phyloP scores from a whole-genome alignment of 2,329 filamentous ascomycete genomes.

The Tolypocladium tundrense region DNA sequence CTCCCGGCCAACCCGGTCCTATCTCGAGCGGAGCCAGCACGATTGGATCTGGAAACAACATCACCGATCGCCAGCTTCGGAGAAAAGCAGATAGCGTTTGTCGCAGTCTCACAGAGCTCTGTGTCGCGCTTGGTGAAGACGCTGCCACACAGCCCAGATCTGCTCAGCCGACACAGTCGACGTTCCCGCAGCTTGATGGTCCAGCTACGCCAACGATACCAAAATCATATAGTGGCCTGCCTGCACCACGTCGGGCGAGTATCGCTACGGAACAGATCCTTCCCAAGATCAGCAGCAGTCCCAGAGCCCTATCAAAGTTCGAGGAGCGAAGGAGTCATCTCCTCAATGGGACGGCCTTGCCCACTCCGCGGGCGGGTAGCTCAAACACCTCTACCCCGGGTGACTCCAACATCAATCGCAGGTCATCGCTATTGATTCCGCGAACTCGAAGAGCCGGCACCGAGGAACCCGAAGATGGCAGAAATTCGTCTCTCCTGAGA shows the following conservation, averaged over 20 bases:
- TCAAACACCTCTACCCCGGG: conserved; percentile 29
- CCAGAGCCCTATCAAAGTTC: conserved; percentile 37
- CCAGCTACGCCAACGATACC: conserved; percentile 35
- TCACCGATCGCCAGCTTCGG: conserved; percentile 74
- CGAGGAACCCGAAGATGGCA: conserved; percentile 41
- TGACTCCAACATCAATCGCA: conserved; percentile 29
- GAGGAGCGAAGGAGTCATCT: conserved; percentile 43
- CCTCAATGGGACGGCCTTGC: conserved; percentile 31
- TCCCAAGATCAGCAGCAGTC: conserved; percentile 29
- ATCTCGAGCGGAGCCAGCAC: conserved; percentile 58
- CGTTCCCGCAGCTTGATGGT: conserved; percentile 12
- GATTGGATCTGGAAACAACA: conserved; percentile 40
- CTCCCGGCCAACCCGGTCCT: conserved; percentile 55
- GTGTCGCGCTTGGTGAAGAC: conserved; percentile 68
- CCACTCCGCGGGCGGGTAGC: conserved; percentile 32
- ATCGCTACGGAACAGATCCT: conserved; percentile 27
- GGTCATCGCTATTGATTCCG: conserved; percentile 41
- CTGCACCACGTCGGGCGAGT: conserved; percentile 30
- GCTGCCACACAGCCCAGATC: conserved; percentile 10
- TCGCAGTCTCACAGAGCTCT: conserved; percentile 84
- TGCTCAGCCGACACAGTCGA: conserved; percentile 2
- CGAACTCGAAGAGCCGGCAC: conserved; percentile 36
- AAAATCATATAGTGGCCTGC: conserved; percentile 26
- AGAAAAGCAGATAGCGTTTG: conserved; percentile 91
- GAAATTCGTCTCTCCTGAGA: conserved; percentile 37